Percentiles rank a stretch among this genome's conserved stretches.
Evolutionary conservation across 2,329 filamentous ascomycete species (phyloP).

Genomic region (Blastomyces parvus): DNA sequence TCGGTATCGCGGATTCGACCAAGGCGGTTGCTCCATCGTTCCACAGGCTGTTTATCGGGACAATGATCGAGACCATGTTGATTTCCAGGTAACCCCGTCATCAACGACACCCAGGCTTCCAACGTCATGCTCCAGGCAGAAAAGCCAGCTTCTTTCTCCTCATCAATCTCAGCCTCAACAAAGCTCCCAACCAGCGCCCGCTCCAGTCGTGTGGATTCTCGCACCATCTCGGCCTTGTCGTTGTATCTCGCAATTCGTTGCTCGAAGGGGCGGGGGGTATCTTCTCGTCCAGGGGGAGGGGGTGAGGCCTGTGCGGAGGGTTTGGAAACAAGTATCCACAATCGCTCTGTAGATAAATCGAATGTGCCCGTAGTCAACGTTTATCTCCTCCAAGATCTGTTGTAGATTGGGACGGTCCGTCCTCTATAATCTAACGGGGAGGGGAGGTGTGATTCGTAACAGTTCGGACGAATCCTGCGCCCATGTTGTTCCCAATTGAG

Average conservation of each 20-base stretch:
- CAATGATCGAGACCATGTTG: constrained; percentile 22
- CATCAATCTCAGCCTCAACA: constrained; percentile 21
- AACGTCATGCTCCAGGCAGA: constrained; percentile 19
- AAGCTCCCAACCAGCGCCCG: constrained; percentile 18
- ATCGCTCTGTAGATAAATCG: constrained; percentile 18
- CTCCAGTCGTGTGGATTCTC: constrained; percentile 17
- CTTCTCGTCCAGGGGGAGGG: constrained; percentile 7
- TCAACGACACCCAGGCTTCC: constrained; percentile 20
- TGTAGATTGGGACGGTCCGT: constrained; percentile 7
- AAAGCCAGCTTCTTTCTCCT: constrained; percentile 14
- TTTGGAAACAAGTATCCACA: constrained; percentile 14
- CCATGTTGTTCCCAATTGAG: constrained; percentile 18
- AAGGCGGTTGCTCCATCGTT: constrained; percentile 23
- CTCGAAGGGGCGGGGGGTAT: background rate
- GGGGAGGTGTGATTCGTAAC: constrained; percentile 17
- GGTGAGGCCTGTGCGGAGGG: constrained; percentile 16
- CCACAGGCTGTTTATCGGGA: constrained; percentile 19
- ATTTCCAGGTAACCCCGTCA: constrained; percentile 22
- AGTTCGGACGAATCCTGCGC: constrained; percentile 17
- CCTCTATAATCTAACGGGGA: constrained; percentile 10
- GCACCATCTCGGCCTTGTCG: constrained; percentile 14
- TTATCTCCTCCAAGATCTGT: constrained; percentile 18
- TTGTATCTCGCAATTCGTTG: background rate
- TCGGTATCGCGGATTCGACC: constrained; percentile 21
- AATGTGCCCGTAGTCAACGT: constrained; percentile 20